A percentile compares a stretch with the other conserved stretches of the same genome.
Conservation (phyloP, 1,284 basidiomycete genomes). For the Boletus smithii region DNA sequence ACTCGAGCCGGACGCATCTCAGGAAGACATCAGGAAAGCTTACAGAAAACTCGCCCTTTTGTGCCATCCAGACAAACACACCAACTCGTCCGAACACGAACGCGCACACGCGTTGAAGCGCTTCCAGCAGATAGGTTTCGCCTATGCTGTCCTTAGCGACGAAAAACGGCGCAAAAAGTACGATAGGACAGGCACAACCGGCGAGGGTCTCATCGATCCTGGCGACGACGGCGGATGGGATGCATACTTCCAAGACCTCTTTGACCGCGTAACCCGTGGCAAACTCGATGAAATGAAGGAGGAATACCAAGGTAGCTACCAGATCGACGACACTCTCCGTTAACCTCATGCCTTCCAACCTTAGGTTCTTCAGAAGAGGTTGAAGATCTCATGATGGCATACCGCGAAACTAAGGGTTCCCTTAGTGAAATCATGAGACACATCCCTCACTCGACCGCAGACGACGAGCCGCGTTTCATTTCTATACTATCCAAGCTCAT, state of each 20-base stretch:
- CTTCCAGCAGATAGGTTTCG: conserved; percentile 90
- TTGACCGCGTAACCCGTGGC: conserved; percentile 79
- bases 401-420: conserved; percentile 62
- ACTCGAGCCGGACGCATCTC: conserved; percentile 50
- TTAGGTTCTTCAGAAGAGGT: conserved; percentile 82
- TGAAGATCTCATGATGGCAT: conserved; percentile 74
- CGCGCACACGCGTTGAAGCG: conserved; percentile 64
- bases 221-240: conserved; percentile 85
- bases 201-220: conserved; percentile 67
- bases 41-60: conserved; percentile 82
- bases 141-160: conserved; percentile 84
- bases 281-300: conserved; percentile 88
- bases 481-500: conserved; percentile 69
- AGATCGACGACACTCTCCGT: not conserved
- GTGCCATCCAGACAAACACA: conserved; percentile 88
- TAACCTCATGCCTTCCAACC: conserved; percentile 3
- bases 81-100: conserved; percentile 53
- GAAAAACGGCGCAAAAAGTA: conserved; percentile 72
- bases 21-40: conserved; percentile 74
- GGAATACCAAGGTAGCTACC: conserved; percentile 73
- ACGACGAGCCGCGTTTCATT: conserved; percentile 84
- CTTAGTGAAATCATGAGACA: conserved; percentile 77
- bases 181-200: conserved; percentile 80
- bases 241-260: conserved; percentile 86
- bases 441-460: conserved; percentile 79